These are phyloP conservation scores for Acanthamoeba royreba DNA, from an alignment of 208 protist species.

Conservation along the genomic window DNA sequence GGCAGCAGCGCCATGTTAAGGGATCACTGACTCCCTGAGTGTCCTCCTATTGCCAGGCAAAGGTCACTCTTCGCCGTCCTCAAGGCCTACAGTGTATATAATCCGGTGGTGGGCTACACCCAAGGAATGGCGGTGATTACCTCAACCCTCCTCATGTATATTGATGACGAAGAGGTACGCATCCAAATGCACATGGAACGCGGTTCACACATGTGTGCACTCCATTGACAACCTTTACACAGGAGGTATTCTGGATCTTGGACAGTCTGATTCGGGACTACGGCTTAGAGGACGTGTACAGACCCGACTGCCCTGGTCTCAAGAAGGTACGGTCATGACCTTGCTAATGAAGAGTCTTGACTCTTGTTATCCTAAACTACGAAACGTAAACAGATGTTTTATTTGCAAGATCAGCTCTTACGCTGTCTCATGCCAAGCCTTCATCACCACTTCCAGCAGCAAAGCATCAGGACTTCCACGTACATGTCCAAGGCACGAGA, in stretches of 20 bases:
- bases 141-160: background rate
- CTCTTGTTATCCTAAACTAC: background rate
- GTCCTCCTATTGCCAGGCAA: background rate
- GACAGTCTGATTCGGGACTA: background rate
- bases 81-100: conserved; percentile 37
- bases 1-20: background rate
- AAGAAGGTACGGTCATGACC: background rate
- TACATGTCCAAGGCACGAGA: conserved; percentile 2
- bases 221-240: background rate
- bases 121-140: background rate
- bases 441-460: background rate
- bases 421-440: background rate
- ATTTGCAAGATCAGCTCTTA: background rate
- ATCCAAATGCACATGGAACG: background rate
- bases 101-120: background rate
- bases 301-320: background rate
- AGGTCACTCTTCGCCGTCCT: background rate
- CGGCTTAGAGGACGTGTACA: background rate
- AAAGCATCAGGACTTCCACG: background rate
- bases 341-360: background rate
- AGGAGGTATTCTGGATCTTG: conserved; percentile 44
- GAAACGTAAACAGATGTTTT: background rate
- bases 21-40: background rate
- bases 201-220: background rate
- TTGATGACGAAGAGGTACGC: conserved; percentile 2